Conservation (phyloP, 192 early-diverging fungal species). For the Kickxella alabastrina region DNA sequence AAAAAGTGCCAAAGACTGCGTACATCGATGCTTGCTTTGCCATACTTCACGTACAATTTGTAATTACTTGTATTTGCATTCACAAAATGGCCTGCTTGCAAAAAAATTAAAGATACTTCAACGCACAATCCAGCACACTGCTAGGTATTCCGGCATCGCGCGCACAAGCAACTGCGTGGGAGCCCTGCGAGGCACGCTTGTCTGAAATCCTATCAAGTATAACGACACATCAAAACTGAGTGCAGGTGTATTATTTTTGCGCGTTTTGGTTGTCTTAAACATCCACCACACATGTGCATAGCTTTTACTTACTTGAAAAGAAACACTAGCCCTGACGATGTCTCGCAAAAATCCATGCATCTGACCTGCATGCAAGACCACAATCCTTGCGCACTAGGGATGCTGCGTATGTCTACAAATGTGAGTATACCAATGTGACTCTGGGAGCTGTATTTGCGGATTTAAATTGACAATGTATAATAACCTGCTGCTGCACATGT, state of each 20-base stretch:
- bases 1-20: no score
- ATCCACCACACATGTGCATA: background rate
- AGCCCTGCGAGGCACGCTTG: background rate
- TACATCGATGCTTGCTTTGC: no score
- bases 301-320: slow-evolving; percentile 28
- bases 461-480: background rate
- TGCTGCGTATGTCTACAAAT: slow-evolving; percentile 16
- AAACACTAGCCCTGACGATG: slow-evolving; percentile 9
- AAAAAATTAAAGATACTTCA: slow-evolving; percentile 7
- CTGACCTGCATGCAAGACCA: slow-evolving; percentile 13
- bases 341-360: slow-evolving; percentile 15
- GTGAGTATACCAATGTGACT: background rate
- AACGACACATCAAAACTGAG: background rate
- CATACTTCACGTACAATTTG: no score
- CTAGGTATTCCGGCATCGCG: slow-evolving; percentile 23
- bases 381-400: slow-evolving; percentile 7
- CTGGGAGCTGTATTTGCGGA: background rate
- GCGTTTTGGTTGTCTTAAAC: background rate
- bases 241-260: no score
- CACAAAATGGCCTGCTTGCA: no score
- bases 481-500: no score
- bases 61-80: no score
- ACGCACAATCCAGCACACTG: slow-evolving; percentile 9
- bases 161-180: slow-evolving; percentile 24
- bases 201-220: background rate